A percentile compares a stretch with the other conserved stretches of the same genome.
Evolutionary conservation across 108 stramenopile genomes (phyloP).

Genomic region (Nitzschia inconspicua): DNA sequence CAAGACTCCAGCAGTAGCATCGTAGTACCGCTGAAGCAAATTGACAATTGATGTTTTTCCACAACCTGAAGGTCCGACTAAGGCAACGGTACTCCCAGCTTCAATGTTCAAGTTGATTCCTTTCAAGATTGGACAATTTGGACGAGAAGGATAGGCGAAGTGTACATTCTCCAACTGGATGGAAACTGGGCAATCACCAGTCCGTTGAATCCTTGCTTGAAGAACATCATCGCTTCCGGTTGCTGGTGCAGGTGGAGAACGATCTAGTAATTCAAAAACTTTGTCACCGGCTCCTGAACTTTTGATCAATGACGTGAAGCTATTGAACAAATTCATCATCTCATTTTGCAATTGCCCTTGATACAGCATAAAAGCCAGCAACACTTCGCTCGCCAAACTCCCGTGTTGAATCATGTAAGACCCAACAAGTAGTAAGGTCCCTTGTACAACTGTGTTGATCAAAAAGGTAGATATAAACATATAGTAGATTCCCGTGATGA

Average conservation of each 20-base stretch:
- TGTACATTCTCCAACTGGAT: constrained; percentile 55
- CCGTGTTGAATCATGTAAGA: constrained; percentile 57
- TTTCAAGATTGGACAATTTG: constrained; percentile 65
- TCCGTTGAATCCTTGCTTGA: neutral
- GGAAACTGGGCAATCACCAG: neutral
- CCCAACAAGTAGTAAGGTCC: constrained; percentile 67
- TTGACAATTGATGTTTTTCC: constrained; percentile 81
- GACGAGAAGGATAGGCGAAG: constrained; percentile 93
- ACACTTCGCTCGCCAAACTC: constrained; percentile 57
- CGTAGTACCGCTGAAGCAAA: constrained; percentile 92
- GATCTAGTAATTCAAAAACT: constrained; percentile 81
- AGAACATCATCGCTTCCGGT: constrained; percentile 55
- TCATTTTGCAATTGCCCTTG: constrained; percentile 88
- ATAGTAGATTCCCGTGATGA: constrained; percentile 83
- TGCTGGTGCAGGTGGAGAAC: constrained; percentile 64
- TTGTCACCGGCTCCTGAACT: constrained; percentile 93
- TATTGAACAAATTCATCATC: constrained; percentile 87
- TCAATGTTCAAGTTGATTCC: constrained; percentile 63
- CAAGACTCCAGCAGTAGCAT: constrained; percentile 78
- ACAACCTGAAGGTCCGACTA: constrained; percentile 88
- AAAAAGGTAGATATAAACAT: constrained; percentile 88
- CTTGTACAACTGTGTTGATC: constrained; percentile 88
- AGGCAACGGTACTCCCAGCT: constrained; percentile 84
- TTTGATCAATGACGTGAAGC: constrained; percentile 88
- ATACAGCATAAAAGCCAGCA: constrained; percentile 97